Evolutionary conservation across 2,329 filamentous ascomycete species (phyloP), one percentile per base, ranked within the genome.

Genomic region (Sporothrix pseudoabietina): DNA sequence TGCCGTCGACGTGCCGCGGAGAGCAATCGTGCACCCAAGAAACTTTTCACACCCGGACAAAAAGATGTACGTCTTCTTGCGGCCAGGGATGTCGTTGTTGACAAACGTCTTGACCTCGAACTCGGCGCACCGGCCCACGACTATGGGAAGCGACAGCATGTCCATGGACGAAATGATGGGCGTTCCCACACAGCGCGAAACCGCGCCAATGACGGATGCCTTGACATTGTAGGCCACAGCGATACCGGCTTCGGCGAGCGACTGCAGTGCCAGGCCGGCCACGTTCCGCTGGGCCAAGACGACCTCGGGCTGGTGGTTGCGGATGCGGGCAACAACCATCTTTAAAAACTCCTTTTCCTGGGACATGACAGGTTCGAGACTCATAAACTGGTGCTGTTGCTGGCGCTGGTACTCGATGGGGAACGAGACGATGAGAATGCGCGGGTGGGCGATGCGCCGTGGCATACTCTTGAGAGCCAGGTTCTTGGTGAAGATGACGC

Each of bases 51-150:
- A 98, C 2, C 95, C 95, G 0, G 94, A 97, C 2, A 99, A 85
- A 79, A 96, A 99, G 75, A 98, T 94, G 80, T 97, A 99, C 0
- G 94, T 98, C 82, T 97, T 98, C 81, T 94, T 97, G 73, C 89
- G 87, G 19, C 92, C 91, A 1, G 87, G 87, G 63, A 91, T 88
- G 76, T 90, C 87, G 76, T 90, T 90, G 80, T 97, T 92, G 71
- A 98, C 90, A 80, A 94, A 99, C 0, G 97, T 99, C 80, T 97
- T 97, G 76, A 99, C 92, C 79, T 99, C 96, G 78, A 98, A 98
- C 74, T 90, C 93, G 54, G 90, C 90, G 79, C 94, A 96, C 73
- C 90, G 87, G 8, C 94, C 95, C 41, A 97, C 89, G 69, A 91
- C 90, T 39, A 93, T 89, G 6, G 91, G 91, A 41, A 92, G 81